Base-by-base conservation (phyloP, 176 grass and related monocot species). In the Otatea glauca region DNA sequence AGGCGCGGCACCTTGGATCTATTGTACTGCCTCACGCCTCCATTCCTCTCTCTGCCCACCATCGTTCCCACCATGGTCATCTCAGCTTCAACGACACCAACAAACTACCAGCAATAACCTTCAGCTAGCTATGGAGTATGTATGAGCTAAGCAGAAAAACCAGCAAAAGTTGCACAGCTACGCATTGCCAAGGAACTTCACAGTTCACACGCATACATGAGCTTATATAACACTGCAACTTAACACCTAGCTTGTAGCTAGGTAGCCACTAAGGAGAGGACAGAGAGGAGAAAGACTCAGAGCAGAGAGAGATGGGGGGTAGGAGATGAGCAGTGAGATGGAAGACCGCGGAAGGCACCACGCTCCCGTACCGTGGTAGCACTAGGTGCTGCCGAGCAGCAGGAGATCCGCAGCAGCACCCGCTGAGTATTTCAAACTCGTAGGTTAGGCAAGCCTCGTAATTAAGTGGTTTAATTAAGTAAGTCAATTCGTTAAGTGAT, bases 1-100 rank as follows among this genome's bases (percentile, higher is more conserved):
- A 96, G 85, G 38, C 93, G 93, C 64, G 96, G 93, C 76, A 92
- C 93, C 86, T 96, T 96, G 72, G 96, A 96, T 72, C 93, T 77
- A 54, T 92, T 86, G 79, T 99, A 99, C 81, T 88, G 93, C 77
- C 96, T 91, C 65, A 93, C 84, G 45, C 70, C 87, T 9, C 67
- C 68, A 34, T 29, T 76, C 77, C 81, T 86, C 81, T 79, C 89
- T 45, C 77, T 74, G 43, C 65, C 12, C 59, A 43, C 66, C 77
- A 29, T 39, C 48, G 65, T 35, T 24, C 74, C 84, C 84, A 62
- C 79, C 91, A 86, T 89, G 79, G 79, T 74, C 79, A 70, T 73
- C 74, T 24, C 44, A 20, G 48, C 68, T 75, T 23, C 50, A 70
- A 60, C 78, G 15, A 3, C 66, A 27, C 54, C 37, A 68, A 27